Conservation (phyloP, 192 early-diverging fungal genomes). For the Umbelopsis ramanniana region DNA sequence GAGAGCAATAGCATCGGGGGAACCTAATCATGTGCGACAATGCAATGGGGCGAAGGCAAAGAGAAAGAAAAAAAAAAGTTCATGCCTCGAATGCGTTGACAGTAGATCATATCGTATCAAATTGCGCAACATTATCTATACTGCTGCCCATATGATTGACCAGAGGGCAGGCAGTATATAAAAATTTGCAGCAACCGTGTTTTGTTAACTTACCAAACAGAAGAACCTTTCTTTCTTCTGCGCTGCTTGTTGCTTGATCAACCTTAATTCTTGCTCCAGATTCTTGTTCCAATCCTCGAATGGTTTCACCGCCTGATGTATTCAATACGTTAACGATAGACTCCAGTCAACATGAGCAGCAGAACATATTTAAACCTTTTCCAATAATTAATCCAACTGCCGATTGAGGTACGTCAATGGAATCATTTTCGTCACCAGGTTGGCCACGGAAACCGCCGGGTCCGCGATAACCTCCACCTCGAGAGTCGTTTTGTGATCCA, state of each 20-base stretch:
- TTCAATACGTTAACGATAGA: conserved; percentile 36
- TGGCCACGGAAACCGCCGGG: conserved; percentile 41
- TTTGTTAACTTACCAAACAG: conserved; percentile 46
- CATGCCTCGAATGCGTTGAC: conserved; percentile 24
- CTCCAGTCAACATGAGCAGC: neutral
- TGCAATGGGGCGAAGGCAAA: conserved; percentile 4
- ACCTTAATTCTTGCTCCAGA: conserved; percentile 67
- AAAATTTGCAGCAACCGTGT: neutral
- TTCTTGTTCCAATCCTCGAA: conserved; percentile 60
- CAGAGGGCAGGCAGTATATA: conserved; percentile 8
- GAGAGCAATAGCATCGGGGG: conserved; percentile 47
- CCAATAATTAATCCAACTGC: conserved; percentile 60
- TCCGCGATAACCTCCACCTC: conserved; percentile 27
- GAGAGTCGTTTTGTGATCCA: neutral
- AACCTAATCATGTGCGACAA: conserved; percentile 25
- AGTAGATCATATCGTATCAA: conserved; percentile 19
- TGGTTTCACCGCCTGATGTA: conserved; percentile 62
- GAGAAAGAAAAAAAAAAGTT: conserved; percentile 9
- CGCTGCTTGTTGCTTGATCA: conserved; percentile 46
- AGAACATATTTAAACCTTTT: conserved; percentile 35
- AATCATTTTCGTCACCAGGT: conserved; percentile 47
- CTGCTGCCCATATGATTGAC: neutral
- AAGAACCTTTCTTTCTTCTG: conserved; percentile 51
- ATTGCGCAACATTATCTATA: conserved; percentile 27
- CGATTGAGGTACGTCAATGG: conserved; percentile 64